Conservation (phyloP, 441 rosid species). For the Capsella rubella region DNA sequence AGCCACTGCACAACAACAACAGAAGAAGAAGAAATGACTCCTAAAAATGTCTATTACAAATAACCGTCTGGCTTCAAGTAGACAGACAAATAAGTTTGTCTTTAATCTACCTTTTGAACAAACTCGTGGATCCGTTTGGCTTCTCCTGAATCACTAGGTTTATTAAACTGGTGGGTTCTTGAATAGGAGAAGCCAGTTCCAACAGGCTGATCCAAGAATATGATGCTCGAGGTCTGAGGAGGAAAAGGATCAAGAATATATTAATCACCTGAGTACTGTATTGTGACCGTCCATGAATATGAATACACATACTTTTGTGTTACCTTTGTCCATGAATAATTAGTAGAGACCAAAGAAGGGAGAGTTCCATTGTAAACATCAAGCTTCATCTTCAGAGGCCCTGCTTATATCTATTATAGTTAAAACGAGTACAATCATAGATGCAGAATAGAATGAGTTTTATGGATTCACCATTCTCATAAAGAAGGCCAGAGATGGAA, state of each 20-base stretch:
- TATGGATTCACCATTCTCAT: slow-evolving; percentile 53
- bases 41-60: not conserved
- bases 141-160: slow-evolving; percentile 40
- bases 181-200: slow-evolving; percentile 60
- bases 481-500: slow-evolving; percentile 51
- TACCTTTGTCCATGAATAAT: slow-evolving; percentile 61
- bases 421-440: not conserved
- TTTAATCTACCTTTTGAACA: slow-evolving; percentile 52
- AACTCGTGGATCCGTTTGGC: slow-evolving; percentile 48
- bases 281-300: not conserved
- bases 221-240: not conserved
- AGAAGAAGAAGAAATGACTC: not conserved
- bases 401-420: slow-evolving; percentile 37
- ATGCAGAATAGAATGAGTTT: not conserved
- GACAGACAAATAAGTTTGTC: not conserved
- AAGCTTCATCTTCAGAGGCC: slow-evolving; percentile 58
- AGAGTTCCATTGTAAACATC: slow-evolving; percentile 61
- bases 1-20: slow-evolving; percentile 54
- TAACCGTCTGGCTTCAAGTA: not conserved
- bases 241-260: not conserved
- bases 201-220: slow-evolving; percentile 56
- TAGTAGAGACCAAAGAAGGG: slow-evolving; percentile 48
- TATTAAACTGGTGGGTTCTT: slow-evolving; percentile 26
- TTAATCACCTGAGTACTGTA: not conserved
- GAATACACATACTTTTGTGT: not conserved